Percentiles rank a stretch among this genome's conserved stretches.
These are phyloP conservation scores for Mychonastes homosphaera DNA, from an alignment of 139 green algal genomes.

Conservation along the genomic window DNA sequence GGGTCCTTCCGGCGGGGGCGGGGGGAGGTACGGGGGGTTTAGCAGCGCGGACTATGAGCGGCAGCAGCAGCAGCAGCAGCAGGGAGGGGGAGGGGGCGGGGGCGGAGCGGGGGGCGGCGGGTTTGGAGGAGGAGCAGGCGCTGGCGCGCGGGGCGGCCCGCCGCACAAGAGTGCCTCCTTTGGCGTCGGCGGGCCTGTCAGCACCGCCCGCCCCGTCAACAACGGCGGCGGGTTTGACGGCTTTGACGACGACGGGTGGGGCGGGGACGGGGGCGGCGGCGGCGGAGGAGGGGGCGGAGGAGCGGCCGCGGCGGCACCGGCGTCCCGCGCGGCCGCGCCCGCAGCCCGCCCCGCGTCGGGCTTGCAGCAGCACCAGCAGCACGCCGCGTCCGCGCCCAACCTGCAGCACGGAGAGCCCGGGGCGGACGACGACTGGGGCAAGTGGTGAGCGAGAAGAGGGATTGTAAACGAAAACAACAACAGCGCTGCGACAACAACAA, in stretches of 20 bases:
- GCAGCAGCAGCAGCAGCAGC: slow-evolving; percentile 2
- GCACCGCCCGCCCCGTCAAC: not conserved
- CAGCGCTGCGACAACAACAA: not conserved
- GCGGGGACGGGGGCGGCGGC: not conserved
- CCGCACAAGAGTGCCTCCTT: no score
- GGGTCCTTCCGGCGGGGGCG: not conserved
- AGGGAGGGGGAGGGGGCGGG: not conserved
- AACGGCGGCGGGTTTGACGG: slow-evolving; percentile 11
- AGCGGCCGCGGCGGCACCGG: not conserved
- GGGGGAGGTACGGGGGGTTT: not conserved
- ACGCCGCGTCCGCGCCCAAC: no score
- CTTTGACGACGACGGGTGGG: slow-evolving; percentile 7
- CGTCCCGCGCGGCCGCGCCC: not conserved
- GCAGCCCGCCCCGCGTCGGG: no score
- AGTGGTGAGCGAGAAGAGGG: slow-evolving; percentile 8
- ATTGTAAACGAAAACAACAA: not conserved
- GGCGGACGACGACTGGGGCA: slow-evolving; percentile 13
- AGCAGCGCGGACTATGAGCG: slow-evolving; percentile 3
- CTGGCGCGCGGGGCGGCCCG: no score
- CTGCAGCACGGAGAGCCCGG: not conserved
- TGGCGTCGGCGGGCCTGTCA: no score
- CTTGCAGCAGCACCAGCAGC: not conserved
- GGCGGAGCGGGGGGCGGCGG: not conserved
- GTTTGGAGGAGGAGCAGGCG: no score
- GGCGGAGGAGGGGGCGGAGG: not conserved